Evolutionary conservation across 2,329 filamentous ascomycete genomes (phyloP), one percentile per base, ranked within the genome.

Genomic region (Talaromyces rugulosus): DNA sequence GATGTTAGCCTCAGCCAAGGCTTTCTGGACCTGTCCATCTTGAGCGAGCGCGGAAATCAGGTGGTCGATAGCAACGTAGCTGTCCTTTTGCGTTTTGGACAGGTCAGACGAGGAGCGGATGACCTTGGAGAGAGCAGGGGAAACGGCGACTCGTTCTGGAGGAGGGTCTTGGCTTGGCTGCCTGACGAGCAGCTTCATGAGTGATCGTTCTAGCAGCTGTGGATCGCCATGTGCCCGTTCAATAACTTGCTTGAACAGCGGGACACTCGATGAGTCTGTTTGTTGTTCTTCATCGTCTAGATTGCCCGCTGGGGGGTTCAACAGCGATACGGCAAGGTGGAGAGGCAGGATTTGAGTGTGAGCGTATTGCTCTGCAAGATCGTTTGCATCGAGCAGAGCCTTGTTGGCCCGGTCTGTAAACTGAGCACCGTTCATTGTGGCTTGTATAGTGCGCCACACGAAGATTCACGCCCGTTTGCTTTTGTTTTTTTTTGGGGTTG

Each of bases 41-140:
- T 98, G 92, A 12, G 88, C 85, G 27, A 97, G 82, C 1, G 91
- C 88, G 65, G 89, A 88, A 71, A 99, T 97, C 58, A 99, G 83
- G 74, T 99, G 95, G 77, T 98, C 95, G 63, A 98, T 88, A 47
- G 94, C 95, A 66, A 99, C 91, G 76, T 88, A 99, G 66, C 87
- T 91, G 75, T 99, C 95, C 71, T 97, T 98, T 71, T 99, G 95
- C n/a, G 93, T 92, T 80, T 96, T 96, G 70, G 96, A 94, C 60
- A 99, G 78, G 34, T 98, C 92, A 75, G 90, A 88, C 2, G 95
- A 92, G 68, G 91, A 87, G 68, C 92, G 86, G 58, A 99, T 83
- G 62, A 97, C 85, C 68, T 89, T 91, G 65, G 89, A 87, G 77
- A 98, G 93, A 8, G 87, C 82, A 0, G 92, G 92, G 11, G 93